Evolutionary conservation across 2,329 filamentous ascomycete genomes (phyloP).

Genomic region (Penicillium sp.): DNA sequence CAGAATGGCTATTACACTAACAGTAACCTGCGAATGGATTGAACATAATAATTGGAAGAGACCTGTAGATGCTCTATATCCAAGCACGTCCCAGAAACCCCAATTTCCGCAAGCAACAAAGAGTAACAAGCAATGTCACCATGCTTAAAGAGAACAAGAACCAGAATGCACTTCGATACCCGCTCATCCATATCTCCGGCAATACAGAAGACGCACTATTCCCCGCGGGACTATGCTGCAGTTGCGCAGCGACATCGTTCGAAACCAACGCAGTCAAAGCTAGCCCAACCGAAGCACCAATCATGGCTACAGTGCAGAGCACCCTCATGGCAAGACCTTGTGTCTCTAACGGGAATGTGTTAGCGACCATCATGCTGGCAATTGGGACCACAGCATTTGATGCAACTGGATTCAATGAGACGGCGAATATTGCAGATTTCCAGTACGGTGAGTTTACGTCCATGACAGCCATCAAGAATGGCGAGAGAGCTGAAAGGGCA

Average conservation of each 20-base stretch:
- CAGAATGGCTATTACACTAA: too few species aligned
- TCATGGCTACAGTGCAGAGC: conserved; percentile 7
- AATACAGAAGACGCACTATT: neutral
- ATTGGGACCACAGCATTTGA: conserved; percentile 1
- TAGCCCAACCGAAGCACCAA: conserved; percentile 5
- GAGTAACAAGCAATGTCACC: neutral
- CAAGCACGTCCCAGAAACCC: neutral
- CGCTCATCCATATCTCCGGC: neutral
- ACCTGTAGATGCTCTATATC: neutral
- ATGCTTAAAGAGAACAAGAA: conserved; percentile 5
- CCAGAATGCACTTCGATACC: conserved; percentile 7
- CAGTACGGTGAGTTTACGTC: neutral
- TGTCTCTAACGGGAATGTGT: neutral
- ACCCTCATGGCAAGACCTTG: conserved; percentile 6
- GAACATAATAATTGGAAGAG: neutral
- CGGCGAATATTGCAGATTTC: neutral
- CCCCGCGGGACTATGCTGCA: neutral
- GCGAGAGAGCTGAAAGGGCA: neutral
- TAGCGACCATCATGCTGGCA: neutral
- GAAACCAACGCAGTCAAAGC: conserved; percentile 3
- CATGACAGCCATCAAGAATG: conserved; percentile 2
- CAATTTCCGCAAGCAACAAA: conserved; percentile 2
- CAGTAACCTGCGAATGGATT: too few species aligned
- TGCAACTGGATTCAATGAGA: neutral
- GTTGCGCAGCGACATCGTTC: neutral